phyloP scores from a whole-genome alignment of 108 stramenopile genomes.

The Bacterosira constricta region DNA sequence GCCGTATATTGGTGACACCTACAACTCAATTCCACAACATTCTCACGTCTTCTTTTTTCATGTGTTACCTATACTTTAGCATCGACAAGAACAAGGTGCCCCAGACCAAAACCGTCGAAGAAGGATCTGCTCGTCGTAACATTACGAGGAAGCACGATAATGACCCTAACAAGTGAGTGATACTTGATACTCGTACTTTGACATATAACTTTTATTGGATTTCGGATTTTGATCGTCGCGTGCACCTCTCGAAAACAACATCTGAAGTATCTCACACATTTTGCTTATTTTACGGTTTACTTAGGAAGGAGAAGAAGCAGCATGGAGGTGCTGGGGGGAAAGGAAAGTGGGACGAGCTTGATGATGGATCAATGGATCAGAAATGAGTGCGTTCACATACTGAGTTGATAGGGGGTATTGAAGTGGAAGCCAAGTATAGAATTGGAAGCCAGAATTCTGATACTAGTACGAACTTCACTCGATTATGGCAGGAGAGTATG shows the following conservation, averaged over 20 bases:
- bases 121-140: slow-evolving; percentile 69
- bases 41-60: too few relatives aligned
- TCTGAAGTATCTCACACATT: neutral
- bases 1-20: neutral
- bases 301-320: slow-evolving; percentile 77
- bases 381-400: too few relatives aligned
- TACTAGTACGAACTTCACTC: too few relatives aligned
- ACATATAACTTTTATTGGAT: too few relatives aligned
- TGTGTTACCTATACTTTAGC: neutral
- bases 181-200: neutral
- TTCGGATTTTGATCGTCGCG: too few relatives aligned
- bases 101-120: slow-evolving; percentile 62
- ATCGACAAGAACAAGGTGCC: slow-evolving; percentile 53
- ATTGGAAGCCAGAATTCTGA: too few relatives aligned
- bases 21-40: neutral
- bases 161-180: slow-evolving; percentile 55
- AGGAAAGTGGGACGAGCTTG: slow-evolving; percentile 75
- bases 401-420: too few relatives aligned
- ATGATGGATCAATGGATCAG: slow-evolving; percentile 78
- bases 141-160: slow-evolving; percentile 72
- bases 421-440: too few relatives aligned
- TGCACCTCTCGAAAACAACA: neutral
- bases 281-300: neutral
- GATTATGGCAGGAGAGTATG: too few relatives aligned
- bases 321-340: slow-evolving; percentile 71